These are phyloP conservation scores for Boletales sp. DNA, from an alignment of 768 basidiomycete genomes.

Conservation along the genomic window DNA sequence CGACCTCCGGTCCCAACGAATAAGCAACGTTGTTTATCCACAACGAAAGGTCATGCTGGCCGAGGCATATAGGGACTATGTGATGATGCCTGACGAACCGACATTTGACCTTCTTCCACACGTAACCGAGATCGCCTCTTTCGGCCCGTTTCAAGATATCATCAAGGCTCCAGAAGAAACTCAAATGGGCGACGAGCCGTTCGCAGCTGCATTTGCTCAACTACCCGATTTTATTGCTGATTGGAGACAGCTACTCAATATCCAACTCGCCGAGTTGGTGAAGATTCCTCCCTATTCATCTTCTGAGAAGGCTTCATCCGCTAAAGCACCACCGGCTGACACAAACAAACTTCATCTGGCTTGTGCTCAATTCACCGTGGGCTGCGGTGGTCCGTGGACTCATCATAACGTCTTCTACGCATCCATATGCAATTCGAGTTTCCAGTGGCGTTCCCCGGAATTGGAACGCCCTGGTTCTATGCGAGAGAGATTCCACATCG, in stretches of 20 bases:
- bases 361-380: slow-evolving; percentile 4
- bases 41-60: slow-evolving; percentile 1
- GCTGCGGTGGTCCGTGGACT: neutral
- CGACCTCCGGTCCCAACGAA: neutral
- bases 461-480: neutral
- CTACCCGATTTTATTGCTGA: slow-evolving; percentile 1
- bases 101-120: slow-evolving; percentile 9
- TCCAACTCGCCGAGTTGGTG: slow-evolving; percentile 4
- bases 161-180: slow-evolving; percentile 2
- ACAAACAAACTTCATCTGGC: slow-evolving; percentile 5
- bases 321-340: neutral
- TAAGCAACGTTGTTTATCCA: neutral
- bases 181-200: neutral
- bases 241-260: slow-evolving; percentile 8
- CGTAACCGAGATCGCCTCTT: slow-evolving; percentile 1
- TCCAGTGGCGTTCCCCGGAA: neutral
- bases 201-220: slow-evolving; percentile 7
- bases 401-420: neutral
- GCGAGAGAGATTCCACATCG: neutral
- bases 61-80: neutral
- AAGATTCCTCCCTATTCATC: neutral
- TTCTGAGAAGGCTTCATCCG: neutral
- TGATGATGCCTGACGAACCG: neutral
- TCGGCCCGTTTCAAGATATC: slow-evolving; percentile 6
- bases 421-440: neutral